These are phyloP conservation scores for Vishniacozyma victoriae DNA, from an alignment of 768 basidiomycete genomes.

Conservation along the genomic window DNA sequence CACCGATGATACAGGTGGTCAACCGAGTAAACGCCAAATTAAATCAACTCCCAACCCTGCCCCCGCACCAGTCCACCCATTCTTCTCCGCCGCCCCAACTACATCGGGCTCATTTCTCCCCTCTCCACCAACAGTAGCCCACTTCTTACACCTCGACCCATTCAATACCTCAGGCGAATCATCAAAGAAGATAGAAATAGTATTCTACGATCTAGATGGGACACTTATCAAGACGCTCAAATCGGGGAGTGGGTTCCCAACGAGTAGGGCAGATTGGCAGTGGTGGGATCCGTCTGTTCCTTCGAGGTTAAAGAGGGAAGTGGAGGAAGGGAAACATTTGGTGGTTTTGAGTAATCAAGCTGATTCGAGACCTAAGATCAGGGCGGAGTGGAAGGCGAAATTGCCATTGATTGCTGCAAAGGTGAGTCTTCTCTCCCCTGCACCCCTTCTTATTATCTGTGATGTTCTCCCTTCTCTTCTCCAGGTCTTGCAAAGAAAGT, in stretches of 20 bases:
- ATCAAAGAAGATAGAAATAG: conserved; percentile 53
- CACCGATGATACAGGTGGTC: too few species aligned
- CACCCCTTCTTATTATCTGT: neutral
- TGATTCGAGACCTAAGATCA: conserved; percentile 44
- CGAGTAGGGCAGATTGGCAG: conserved; percentile 54
- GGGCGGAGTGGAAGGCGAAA: conserved; percentile 68
- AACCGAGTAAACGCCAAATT: too few species aligned
- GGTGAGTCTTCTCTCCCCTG: conserved; percentile 23
- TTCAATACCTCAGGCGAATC: conserved; percentile 13
- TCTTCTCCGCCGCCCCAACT: conserved; percentile 23
- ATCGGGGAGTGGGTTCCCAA: conserved; percentile 51
- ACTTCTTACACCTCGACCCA: conserved; percentile 42
- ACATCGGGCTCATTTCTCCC: conserved; percentile 14
- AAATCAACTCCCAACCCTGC: too few species aligned
- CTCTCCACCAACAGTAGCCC: conserved; percentile 36
- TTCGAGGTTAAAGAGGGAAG: conserved; percentile 57
- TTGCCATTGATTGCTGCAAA: conserved; percentile 59
- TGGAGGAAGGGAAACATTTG: conserved; percentile 57
- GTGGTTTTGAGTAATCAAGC: conserved; percentile 78
- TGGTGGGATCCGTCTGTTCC: conserved; percentile 72
- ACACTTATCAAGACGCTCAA: conserved; percentile 59
- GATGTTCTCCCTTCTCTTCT: neutral
- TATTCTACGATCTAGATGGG: conserved; percentile 80
- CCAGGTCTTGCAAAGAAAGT: neutral
- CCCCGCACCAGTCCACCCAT: conserved; percentile 40